phyloP scores from a whole-genome alignment of 2,329 filamentous ascomycete species.

The Teratosphaeria nubilosa region DNA sequence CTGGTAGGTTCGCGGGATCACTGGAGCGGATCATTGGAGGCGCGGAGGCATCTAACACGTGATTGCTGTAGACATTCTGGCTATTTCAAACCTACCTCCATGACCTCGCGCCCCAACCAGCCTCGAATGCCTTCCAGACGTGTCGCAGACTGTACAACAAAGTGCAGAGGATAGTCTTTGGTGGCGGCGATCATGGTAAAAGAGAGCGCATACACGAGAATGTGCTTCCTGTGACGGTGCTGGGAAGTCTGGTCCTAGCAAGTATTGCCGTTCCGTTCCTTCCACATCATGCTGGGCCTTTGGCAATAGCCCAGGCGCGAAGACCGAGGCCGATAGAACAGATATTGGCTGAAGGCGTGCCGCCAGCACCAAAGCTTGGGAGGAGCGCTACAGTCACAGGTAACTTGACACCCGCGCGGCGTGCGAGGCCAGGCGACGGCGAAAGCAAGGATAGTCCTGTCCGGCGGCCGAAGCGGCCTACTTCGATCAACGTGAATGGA shows the following conservation, averaged over 20 bases:
- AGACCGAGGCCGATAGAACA: constrained; percentile 58
- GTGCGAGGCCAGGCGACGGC: constrained; percentile 28
- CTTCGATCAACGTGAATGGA: constrained; percentile 19
- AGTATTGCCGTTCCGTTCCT: constrained; percentile 65
- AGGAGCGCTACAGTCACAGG: constrained; percentile 60
- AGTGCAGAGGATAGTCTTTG: constrained; percentile 80
- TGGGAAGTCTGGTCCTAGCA: constrained; percentile 70
- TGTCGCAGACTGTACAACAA: constrained; percentile 79
- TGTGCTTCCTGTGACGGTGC: constrained; percentile 65
- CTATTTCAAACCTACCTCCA: constrained; percentile 80
- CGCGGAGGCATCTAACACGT: constrained; percentile 9
- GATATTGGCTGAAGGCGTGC: constrained; percentile 49
- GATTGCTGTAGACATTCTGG: constrained; percentile 63
- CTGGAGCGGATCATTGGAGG: neutral
- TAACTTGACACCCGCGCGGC: constrained; percentile 32
- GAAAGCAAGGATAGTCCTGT: constrained; percentile 15
- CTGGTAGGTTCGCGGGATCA: constrained; percentile 46
- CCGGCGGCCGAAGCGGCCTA: constrained; percentile 26
- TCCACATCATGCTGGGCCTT: constrained; percentile 66
- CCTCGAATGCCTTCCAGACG: constrained; percentile 68
- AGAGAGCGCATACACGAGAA: constrained; percentile 75
- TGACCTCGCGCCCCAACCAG: constrained; percentile 66
- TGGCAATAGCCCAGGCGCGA: constrained; percentile 71
- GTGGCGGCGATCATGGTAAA: constrained; percentile 56
- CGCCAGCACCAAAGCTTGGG: constrained; percentile 46